Evolutionary conservation across 352 stramenopile genomes (phyloP), one percentile per base, ranked within the genome.

Genomic region (Thalassiosira sp.): DNA sequence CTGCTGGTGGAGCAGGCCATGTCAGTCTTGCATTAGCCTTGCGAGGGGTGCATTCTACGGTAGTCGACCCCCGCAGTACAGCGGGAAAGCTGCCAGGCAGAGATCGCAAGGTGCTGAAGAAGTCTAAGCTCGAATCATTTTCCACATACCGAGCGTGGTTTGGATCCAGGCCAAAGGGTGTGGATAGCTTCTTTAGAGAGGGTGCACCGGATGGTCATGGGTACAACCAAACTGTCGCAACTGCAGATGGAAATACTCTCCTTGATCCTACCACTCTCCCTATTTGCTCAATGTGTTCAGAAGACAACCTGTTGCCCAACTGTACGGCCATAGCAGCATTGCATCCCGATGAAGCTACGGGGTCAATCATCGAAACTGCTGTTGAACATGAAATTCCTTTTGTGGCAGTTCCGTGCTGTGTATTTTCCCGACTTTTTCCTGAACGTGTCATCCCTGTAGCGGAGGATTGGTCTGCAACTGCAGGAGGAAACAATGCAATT

Each of bases 321-420:
- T 77, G 77, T 28, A 72, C 18, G 40, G 86, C 83, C 0, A 79
- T 91, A 48, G 81, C 90, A 22, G 82, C 82, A 2, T 68, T 91
- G 10, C 86, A 91, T 73, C 86, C 86, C 1, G 86, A 90, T 45
- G 81, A 91, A 72, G 85, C 85, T 5, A 91, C 85, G 3, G 84
- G 72, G 35, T 45, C 76, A 10, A 82, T 90, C 49, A 78, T 91
- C 20, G 54, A 86, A 61, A 63, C 79, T 53, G 82, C 86, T 42
- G 81, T 89, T 1, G 22, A 81, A 18, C 22, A 85, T 40, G 52
- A 65, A 37, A 84, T 86, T 45, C 86, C 86, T 5, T 85, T 91
- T 53, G 63, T 86, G n/a, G 62, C 90, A 10, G 66, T 91, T 11
- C 86, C 86, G 16, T 91, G 85, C 58, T 91, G 85, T 64, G 82